phyloP scores from a whole-genome alignment of 176 grass and related monocot species.

The Hsuehochloa calcarea region DNA sequence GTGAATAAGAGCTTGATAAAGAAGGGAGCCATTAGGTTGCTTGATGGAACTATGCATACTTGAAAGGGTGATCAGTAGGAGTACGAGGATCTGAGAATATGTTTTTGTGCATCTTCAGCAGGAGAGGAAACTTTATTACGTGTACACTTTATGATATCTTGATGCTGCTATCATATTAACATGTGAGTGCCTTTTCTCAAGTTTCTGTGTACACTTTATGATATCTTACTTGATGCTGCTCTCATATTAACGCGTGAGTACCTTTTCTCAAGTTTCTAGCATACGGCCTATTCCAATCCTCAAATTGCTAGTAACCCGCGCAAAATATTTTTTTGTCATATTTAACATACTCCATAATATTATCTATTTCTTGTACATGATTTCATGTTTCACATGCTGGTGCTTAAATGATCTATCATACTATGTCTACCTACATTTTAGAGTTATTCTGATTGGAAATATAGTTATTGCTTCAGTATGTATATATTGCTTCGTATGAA shows the following conservation, averaged over 20 bases:
- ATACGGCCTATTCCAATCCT: background rate
- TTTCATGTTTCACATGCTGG: background rate
- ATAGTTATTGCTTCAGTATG: background rate
- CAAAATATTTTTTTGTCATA: background rate
- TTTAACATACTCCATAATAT: background rate
- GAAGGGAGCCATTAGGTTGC: conserved; percentile 35
- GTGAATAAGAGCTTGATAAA: conserved; percentile 35
- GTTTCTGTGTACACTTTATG: background rate
- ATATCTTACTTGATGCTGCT: conserved; percentile 1
- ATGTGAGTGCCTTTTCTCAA: conserved; percentile 14
- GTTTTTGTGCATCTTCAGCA: conserved; percentile 9
- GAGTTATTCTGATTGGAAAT: background rate
- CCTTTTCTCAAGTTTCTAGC: background rate
- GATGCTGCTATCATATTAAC: conserved; percentile 18
- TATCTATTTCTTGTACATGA: conserved; percentile 7
- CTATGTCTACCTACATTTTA: background rate
- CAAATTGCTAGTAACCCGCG: background rate
- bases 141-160: background rate
- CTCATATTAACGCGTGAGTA: conserved; percentile 29
- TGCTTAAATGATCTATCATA: background rate
- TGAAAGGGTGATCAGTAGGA: background rate
- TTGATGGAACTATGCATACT: conserved; percentile 20
- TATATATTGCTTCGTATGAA: background rate
- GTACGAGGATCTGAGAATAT: background rate
- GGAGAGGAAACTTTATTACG: background rate